A percentile compares a stretch with the other conserved stretches of the same genome.
phyloP scores from a whole-genome alignment of 2,329 filamentous ascomycete species.

The Beauveria caledonica region DNA sequence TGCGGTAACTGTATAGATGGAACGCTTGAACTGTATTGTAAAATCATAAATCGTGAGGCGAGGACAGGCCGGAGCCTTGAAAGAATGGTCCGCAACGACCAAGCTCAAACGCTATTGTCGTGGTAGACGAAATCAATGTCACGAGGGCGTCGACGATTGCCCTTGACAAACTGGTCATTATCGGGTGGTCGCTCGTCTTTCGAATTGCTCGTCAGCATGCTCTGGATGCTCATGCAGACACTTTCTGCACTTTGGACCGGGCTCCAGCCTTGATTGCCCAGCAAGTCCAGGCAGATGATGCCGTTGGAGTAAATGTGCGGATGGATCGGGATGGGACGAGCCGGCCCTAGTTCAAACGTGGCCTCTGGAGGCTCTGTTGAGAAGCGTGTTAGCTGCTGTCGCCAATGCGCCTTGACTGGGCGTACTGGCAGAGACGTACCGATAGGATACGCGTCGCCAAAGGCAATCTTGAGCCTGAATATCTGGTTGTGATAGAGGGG shows the following conservation, averaged over 20 bases:
- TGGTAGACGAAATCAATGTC: slow-evolving; percentile 95
- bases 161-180: slow-evolving; percentile 79
- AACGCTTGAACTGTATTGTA: not conserved
- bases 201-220: slow-evolving; percentile 93
- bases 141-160: slow-evolving; percentile 68
- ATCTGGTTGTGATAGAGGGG: slow-evolving; percentile 74
- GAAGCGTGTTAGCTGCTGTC: not conserved
- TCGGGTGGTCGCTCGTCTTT: slow-evolving; percentile 86
- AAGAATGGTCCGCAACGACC: not conserved
- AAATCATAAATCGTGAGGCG: not conserved
- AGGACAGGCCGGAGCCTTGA: not conserved
- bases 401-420: not conserved
- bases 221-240: slow-evolving; percentile 94
- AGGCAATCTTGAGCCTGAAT: slow-evolving; percentile 82
- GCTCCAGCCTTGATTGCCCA: slow-evolving; percentile 84
- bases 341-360: slow-evolving; percentile 62
- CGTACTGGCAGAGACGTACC: slow-evolving; percentile 41
- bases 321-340: slow-evolving; percentile 77
- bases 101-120: slow-evolving; percentile 64
- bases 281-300: slow-evolving; percentile 93
- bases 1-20: not conserved
- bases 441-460: slow-evolving; percentile 80
- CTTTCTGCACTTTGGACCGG: slow-evolving; percentile 96
- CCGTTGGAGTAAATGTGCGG: slow-evolving; percentile 98
- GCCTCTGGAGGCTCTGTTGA: slow-evolving; percentile 83